Percentiles rank a stretch among this genome's conserved stretches.
Conservation (phyloP, 78 protist genomes). For the Dictyostelium brefeldianum region DNA sequence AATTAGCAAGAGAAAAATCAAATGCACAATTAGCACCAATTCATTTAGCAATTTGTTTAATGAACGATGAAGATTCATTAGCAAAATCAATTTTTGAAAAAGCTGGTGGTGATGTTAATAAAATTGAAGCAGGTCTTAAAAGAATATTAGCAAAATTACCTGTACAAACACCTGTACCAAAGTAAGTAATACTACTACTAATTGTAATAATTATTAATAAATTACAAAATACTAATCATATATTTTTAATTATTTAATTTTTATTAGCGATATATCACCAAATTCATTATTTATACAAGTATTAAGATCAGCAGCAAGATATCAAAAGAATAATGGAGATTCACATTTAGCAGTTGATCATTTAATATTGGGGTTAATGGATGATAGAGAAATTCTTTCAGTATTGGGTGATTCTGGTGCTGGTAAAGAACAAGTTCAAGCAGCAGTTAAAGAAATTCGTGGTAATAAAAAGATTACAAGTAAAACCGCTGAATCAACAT, state of each 20-base stretch:
- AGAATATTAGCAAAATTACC: slow-evolving; percentile 45
- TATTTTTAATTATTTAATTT: neutral
- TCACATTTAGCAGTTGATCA: slow-evolving; percentile 83
- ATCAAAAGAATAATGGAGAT: slow-evolving; percentile 85
- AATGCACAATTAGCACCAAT: slow-evolving; percentile 66
- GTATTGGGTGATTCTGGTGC: slow-evolving; percentile 70
- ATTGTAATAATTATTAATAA: no score
- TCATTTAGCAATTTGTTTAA: slow-evolving; percentile 69
- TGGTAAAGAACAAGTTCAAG: slow-evolving; percentile 50
- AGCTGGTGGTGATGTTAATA: slow-evolving; percentile 71
- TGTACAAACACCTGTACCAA: slow-evolving; percentile 73
- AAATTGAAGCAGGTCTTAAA: slow-evolving; percentile 55
- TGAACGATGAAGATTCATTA: slow-evolving; percentile 68
- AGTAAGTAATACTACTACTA: slow-evolving; percentile 7
- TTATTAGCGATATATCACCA: slow-evolving; percentile 66
- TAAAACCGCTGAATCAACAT: slow-evolving; percentile 79
- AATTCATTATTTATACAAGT: slow-evolving; percentile 34
- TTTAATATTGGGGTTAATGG: slow-evolving; percentile 60
- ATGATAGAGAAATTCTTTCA: slow-evolving; percentile 51
- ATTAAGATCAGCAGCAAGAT: slow-evolving; percentile 52
- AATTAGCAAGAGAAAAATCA: slow-evolving; percentile 61
- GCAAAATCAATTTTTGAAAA: slow-evolving; percentile 66
- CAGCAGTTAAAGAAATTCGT: slow-evolving; percentile 75
- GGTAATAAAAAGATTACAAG: slow-evolving; percentile 75
- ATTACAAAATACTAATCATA: no score